Evolutionary conservation across 768 basidiomycete genomes (phyloP).

Genomic region (Collybia sp.): DNA sequence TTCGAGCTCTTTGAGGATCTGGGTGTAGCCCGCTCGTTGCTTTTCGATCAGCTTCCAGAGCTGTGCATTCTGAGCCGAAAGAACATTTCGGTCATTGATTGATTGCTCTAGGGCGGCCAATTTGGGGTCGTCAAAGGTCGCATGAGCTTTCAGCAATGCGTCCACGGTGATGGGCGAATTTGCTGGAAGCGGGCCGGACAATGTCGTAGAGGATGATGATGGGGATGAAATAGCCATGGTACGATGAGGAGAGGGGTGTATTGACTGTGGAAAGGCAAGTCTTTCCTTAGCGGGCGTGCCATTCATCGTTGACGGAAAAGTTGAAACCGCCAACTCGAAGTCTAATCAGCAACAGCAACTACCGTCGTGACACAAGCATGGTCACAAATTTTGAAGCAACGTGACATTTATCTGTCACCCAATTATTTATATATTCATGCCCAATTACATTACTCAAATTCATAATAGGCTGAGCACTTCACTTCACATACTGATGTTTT

Average conservation of each 20-base stretch:
- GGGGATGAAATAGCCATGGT: neutral
- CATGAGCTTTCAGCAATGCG: conserved; percentile 50
- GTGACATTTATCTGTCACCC: no score
- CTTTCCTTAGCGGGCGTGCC: neutral
- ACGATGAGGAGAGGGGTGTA: conserved; percentile 3
- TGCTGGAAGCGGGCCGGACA: conserved; percentile 24
- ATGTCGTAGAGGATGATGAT: conserved; percentile 21
- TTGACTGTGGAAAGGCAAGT: neutral
- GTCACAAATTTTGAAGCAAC: no score
- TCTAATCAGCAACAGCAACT: no score
- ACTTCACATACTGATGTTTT: no score
- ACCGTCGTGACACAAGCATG: no score
- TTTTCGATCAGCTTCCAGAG: conserved; percentile 96
- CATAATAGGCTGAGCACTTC: no score
- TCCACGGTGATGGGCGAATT: conserved; percentile 44
- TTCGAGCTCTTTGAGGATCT: conserved; percentile 81
- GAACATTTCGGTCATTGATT: conserved; percentile 74
- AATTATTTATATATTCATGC: no score
- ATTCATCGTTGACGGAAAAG: neutral
- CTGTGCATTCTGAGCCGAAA: conserved; percentile 82
- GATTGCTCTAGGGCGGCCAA: conserved; percentile 72
- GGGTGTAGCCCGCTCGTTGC: conserved; percentile 76
- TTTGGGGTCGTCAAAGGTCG: conserved; percentile 47
- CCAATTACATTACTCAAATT: no score
- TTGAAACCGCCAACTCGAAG: no score